phyloP scores from a whole-genome alignment of 1,284 basidiomycete species.

The Trichosporon sp. region DNA sequence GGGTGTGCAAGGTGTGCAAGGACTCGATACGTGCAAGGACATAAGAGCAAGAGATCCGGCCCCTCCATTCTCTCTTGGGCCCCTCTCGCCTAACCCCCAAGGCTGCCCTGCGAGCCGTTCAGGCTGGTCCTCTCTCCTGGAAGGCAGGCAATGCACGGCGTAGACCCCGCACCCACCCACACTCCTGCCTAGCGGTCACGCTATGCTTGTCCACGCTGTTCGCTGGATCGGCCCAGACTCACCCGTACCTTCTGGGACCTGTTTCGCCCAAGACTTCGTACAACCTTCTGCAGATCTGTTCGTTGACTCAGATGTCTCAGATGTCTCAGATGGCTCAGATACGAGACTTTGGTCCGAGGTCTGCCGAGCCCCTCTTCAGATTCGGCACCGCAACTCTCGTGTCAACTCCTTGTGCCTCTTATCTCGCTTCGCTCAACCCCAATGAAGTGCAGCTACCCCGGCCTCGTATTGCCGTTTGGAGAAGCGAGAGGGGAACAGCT shows the following conservation, averaged over 20 bases:
- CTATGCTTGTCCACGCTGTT: background rate
- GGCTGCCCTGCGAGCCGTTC: background rate
- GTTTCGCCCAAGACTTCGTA: slow-evolving; percentile 3
- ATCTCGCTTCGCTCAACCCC: too few relatives aligned
- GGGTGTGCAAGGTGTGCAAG: too few relatives aligned
- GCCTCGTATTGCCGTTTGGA: too few relatives aligned
- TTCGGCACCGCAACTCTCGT: too few relatives aligned
- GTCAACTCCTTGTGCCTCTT: too few relatives aligned
- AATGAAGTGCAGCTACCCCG: too few relatives aligned
- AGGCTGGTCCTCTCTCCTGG: too few relatives aligned
- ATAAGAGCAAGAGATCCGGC: background rate
- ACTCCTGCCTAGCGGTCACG: background rate
- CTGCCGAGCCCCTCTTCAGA: background rate
- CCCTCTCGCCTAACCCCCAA: background rate
- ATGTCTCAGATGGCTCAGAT: background rate
- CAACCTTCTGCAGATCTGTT: slow-evolving; percentile 4
- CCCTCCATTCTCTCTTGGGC: too few relatives aligned
- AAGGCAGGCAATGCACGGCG: background rate
- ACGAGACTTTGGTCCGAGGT: background rate
- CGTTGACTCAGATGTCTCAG: background rate
- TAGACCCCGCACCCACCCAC: background rate
- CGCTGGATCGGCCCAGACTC: background rate
- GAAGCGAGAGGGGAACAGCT: too few relatives aligned
- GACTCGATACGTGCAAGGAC: background rate
- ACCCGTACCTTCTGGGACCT: background rate